Conservation (phyloP, 495 filamentous ascomycete genomes). For the Saxispiralis lemnorum region DNA sequence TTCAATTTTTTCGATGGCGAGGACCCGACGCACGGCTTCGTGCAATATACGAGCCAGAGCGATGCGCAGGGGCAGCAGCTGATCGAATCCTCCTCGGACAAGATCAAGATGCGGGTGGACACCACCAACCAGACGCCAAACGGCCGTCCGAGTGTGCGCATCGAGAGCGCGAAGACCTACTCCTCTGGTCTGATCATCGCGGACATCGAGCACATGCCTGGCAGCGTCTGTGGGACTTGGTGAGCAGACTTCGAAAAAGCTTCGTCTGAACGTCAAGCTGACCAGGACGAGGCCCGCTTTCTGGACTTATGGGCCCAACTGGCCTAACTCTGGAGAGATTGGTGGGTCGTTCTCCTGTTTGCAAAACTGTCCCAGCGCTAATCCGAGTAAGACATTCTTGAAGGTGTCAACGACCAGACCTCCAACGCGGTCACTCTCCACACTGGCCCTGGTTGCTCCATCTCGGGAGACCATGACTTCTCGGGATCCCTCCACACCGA, state of each 20-base stretch:
- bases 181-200: conserved; percentile 21
- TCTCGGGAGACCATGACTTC: conserved; percentile 29
- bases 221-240: conserved; percentile 25
- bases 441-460: conserved; percentile 13
- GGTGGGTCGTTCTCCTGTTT: background rate
- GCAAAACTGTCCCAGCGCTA: too few species aligned
- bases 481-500: conserved; percentile 8
- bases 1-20: conserved; percentile 14
- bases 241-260: background rate
- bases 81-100: conserved; percentile 13
- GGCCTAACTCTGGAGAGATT: conserved; percentile 21
- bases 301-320: conserved; percentile 26
- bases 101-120: conserved; percentile 20
- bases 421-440: conserved; percentile 59
- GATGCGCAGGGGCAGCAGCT: conserved; percentile 16
- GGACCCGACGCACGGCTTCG: conserved; percentile 22
- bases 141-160: conserved; percentile 23
- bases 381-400: conserved; percentile 53
- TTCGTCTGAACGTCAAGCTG: background rate
- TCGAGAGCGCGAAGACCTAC: conserved; percentile 25
- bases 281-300: conserved; percentile 18
- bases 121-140: conserved; percentile 16
- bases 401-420: conserved; percentile 55
- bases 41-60: conserved; percentile 20
- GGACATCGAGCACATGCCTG: conserved; percentile 26